These are phyloP conservation scores for Fusarium torreyae DNA, from an alignment of 2,329 filamentous ascomycete genomes.

Conservation along the genomic window DNA sequence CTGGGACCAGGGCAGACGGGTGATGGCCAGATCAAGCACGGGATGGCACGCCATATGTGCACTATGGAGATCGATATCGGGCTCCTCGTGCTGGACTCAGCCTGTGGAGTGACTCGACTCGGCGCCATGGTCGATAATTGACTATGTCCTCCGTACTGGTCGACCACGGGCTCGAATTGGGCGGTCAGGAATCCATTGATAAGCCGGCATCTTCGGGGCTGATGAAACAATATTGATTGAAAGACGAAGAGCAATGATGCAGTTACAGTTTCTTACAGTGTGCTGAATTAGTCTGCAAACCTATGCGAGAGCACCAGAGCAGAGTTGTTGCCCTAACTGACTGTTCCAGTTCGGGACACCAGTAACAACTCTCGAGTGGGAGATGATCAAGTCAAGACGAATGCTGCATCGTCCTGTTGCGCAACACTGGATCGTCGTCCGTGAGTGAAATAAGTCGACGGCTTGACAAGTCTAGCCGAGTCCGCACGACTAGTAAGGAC, in stretches of 20 bases:
- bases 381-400: background rate
- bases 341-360: too few relatives aligned
- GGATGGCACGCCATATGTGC: constrained; percentile 45
- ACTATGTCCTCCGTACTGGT: constrained; percentile 5
- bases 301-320: too few relatives aligned
- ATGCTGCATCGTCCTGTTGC: constrained; percentile 5
- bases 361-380: too few relatives aligned
- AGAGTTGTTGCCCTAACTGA: too few relatives aligned
- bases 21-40: constrained; percentile 41
- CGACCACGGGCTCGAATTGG: constrained; percentile 13
- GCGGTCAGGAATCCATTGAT: constrained; percentile 27
- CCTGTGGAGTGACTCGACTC: constrained; percentile 8
- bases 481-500: background rate
- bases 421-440: constrained; percentile 4
- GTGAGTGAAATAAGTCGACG: constrained; percentile 5
- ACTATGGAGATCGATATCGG: constrained; percentile 28
- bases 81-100: constrained; percentile 2
- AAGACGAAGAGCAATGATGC: constrained; percentile 17
- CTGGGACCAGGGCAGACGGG: constrained; percentile 41
- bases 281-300: background rate
- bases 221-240: constrained; percentile 7
- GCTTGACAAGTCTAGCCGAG: background rate
- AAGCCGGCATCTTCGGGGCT: constrained; percentile 4
- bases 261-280: background rate
- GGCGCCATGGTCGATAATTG: constrained; percentile 6